Evolutionary conservation across 148 eudicot genomes (phyloP), one percentile per base, ranked within the genome.

Genomic region (Arctostaphylos glauca): DNA sequence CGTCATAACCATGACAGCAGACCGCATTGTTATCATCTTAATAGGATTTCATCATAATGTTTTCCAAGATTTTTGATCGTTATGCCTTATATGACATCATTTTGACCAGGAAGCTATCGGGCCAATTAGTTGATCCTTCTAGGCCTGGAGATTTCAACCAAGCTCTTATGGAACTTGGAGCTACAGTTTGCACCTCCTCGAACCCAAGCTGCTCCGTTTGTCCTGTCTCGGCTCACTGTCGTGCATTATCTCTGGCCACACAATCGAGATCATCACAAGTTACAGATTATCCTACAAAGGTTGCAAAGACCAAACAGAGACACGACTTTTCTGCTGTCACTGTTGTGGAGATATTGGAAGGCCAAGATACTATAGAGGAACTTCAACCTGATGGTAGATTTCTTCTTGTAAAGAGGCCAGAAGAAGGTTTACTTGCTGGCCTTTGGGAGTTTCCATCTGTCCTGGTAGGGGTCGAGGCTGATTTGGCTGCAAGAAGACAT

Each of bases 361-460:
- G 86, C 3, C 68, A 49, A 72, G 85, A 72, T 48, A 58, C 60
- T 41, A 38, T 38, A 25, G 87, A 81, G 74, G 85, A 44, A 73
- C 67, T 79, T 66, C 72, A 85, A 82, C 75, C 85, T 64, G 83
- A 81, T 31, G 85, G 90, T 79, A 86, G 53, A 74, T 94, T 88
- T 87, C 89, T 94, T 90, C 94, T 96, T 70, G 95, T 96, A 25
- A 96, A 94, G 88, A 94, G 99, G 86, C 97, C 99, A 48, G 90
- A 94, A 56, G 90, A 88, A 84, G 99, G 99, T 75, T 87, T 96
- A 88, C 97, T 96, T 83, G 99, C 98, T 84, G 99, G 99, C 47
- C 98, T 96, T 52, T 96, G 99, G 99, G 99, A 96, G 88, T 96
- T 96, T 75, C 99, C 99, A 48, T 93, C 98, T 54, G 95, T 96